Evolutionary conservation across 75 land plant genomes (phyloP).

Genomic region (Selaginella moellendorffii): DNA sequence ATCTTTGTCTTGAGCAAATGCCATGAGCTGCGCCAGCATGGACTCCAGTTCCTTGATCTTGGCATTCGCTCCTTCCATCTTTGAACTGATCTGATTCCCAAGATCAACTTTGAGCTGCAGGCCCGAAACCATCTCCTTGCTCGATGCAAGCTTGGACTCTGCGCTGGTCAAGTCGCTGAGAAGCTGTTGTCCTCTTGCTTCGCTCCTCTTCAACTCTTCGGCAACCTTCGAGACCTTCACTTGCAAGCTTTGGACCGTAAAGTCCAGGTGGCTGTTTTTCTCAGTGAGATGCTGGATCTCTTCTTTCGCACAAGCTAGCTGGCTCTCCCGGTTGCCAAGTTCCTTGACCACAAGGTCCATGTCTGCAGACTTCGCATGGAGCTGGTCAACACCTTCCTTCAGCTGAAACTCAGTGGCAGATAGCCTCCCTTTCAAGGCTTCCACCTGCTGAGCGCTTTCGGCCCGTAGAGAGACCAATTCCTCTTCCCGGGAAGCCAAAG

Average conservation of each 20-base stretch:
- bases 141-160: neutral
- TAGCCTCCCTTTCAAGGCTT: neutral
- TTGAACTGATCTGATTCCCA: neutral
- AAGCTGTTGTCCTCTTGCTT: neutral
- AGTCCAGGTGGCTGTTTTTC: neutral
- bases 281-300: neutral
- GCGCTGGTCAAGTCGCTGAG: neutral
- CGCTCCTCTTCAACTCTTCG: neutral
- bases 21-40: neutral
- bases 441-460: neutral
- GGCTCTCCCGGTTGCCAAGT: neutral
- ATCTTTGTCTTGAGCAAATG: neutral
- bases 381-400: neutral
- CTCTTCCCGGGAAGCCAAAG: neutral
- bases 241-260: neutral
- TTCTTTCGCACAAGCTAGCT: neutral
- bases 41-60: neutral
- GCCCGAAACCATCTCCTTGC: neutral
- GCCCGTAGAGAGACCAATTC: neutral
- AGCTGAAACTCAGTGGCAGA: neutral
- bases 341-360: neutral
- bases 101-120: neutral
- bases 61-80: neutral
- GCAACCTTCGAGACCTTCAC: neutral
- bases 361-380: neutral